These are phyloP conservation scores for Abrus pulchellus DNA, from an alignment of 306 rosid species.

Conservation along the genomic window DNA sequence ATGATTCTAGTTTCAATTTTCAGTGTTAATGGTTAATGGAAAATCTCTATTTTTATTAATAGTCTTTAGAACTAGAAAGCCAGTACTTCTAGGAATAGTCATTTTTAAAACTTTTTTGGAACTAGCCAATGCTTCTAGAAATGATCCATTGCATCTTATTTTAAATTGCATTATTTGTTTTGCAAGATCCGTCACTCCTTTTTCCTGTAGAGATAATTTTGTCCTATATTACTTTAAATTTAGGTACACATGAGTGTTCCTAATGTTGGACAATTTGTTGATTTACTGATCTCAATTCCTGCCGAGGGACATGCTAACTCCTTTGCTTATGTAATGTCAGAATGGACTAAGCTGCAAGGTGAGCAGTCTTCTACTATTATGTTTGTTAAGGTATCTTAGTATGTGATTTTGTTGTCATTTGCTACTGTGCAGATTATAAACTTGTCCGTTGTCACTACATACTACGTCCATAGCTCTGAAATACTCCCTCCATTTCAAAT, in stretches of 20 bases:
- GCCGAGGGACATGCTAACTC: constrained; percentile 80
- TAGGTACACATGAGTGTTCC: constrained; percentile 96
- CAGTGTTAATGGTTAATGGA: constrained; percentile 25
- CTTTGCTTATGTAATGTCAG: constrained; percentile 83
- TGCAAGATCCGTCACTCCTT: not conserved
- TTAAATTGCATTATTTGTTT: constrained; percentile 29
- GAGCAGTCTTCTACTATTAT: constrained; percentile 46
- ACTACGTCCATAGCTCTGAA: not conserved
- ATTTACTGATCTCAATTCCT: constrained; percentile 79
- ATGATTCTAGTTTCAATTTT: constrained; percentile 21
- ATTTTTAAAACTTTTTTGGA: constrained; percentile 23
- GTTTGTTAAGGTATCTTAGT: constrained; percentile 6
- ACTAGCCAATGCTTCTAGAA: constrained; percentile 27
- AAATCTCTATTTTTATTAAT: constrained; percentile 29
- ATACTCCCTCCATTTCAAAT: not conserved
- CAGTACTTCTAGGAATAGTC: constrained; percentile 1
- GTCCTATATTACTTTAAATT: constrained; percentile 37
- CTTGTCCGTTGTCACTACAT: constrained; percentile 1
- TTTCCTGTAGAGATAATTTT: constrained; percentile 3
- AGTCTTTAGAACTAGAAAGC: constrained; percentile 21
- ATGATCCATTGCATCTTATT: constrained; percentile 17
- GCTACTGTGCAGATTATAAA: not conserved
- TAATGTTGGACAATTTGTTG: constrained; percentile 84
- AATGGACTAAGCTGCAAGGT: constrained; percentile 97
- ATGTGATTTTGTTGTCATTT: not conserved